Evolutionary conservation across 129 eudicot genomes (phyloP), one percentile per base, ranked within the genome.

Genomic region (Flaveria linearis): DNA sequence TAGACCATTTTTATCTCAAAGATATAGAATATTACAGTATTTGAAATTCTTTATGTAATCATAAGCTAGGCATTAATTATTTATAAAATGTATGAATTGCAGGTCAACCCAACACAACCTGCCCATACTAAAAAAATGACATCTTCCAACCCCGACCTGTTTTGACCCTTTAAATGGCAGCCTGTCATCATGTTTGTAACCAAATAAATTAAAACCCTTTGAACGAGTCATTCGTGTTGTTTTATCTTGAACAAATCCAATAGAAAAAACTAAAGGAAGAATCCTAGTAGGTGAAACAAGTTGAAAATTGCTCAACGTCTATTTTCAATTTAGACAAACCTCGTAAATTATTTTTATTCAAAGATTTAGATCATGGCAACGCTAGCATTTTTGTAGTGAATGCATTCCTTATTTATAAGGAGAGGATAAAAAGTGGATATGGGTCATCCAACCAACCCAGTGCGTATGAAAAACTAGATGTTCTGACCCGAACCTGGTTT

Each of bases 191-290:
- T 25, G 7, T 1, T 76, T 42, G 41, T 36, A 41, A 68, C 22
- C 28, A 73, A 66, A 65, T 55, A 50, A 73, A 20, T 14, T 39
- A 76, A 9, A 33, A 47, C 62, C 79, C 63, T 45, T 46, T 30
- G 12, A 25, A 46, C 26, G 45, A 14, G 62, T 63, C 14, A 8
- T 30, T 28, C 5, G 18, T n/a, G 46, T 26, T 12, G 13, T 46
- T 25, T 25, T 43, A 12, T 61, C 46, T 63, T 9, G 16, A 63
- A 63, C 14, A 7, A 4, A 13, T 61, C 63, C 49, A 47, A 17
- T 4, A 36, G 75, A 14, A 49, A 47, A 50, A 14, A 22, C 47
- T 50, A 26, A 71, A 71, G 39, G 41, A 8, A 47, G 73, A 67
- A 43, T 51, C 41, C 33, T 60, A 13, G 28, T 25, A n/a, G 33